Evolutionary conservation across 73 alveolate genomes (phyloP).

Genomic region (Symbiodinium pilosum): DNA sequence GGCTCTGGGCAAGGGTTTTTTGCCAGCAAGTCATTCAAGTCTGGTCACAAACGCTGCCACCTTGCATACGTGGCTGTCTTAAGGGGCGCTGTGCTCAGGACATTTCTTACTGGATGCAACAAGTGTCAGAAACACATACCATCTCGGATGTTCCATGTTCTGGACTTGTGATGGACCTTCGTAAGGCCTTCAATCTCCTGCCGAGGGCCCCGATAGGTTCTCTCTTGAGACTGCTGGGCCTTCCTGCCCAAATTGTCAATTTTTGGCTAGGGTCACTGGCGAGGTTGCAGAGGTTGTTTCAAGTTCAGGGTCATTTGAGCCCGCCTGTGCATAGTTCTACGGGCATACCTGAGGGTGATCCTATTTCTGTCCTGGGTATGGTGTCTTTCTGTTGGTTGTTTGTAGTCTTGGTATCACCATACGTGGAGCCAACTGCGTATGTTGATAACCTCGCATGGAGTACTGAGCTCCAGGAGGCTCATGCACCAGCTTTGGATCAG

Average conservation of each 20-base stretch:
- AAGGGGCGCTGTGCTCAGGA: not conserved
- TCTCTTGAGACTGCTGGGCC: not conserved
- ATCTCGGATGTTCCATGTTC: not conserved
- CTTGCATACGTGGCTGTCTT: not conserved
- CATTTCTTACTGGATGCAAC: not conserved
- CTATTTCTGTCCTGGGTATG: not conserved
- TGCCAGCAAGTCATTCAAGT: not conserved
- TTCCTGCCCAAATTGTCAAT: not conserved
- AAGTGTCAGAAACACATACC: not conserved
- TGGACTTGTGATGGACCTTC: not conserved
- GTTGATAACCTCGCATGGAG: not conserved
- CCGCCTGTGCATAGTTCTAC: not conserved
- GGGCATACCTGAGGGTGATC: not conserved
- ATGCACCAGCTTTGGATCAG: not conserved
- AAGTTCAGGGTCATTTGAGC: not conserved
- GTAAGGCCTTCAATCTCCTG: not conserved
- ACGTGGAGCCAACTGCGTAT: not conserved
- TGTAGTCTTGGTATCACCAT: not conserved
- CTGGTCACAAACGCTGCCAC: not conserved
- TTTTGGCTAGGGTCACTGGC: not conserved
- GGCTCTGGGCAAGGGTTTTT: not conserved
- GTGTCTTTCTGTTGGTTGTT: not conserved
- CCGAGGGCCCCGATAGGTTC: not conserved
- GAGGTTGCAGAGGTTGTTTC: not conserved
- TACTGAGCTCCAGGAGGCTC: not conserved